Base-by-base conservation (phyloP, 1,284 basidiomycete species). In the Moesziomyces sp. region DNA sequence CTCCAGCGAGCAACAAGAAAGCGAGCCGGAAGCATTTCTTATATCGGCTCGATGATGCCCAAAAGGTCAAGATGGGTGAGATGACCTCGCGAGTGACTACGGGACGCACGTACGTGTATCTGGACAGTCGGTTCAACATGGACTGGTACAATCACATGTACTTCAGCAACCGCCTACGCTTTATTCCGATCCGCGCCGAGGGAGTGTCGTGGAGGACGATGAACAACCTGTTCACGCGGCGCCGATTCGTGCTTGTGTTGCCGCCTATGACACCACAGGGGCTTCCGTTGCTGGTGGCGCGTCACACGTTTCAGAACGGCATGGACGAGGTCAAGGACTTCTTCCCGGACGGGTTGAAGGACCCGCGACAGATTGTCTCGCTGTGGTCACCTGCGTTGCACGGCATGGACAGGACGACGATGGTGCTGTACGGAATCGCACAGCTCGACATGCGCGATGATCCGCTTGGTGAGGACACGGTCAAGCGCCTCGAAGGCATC, bases 371-470 rank as follows among this genome's bases (percentile, higher is more conserved):
- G 16, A 19, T 56, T 1, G 53, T 66, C 5, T 56, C 64, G n/a
- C 44, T 66, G 13, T 66, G 64, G 64, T 52, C 53, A 2, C 64
- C 64, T 3, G 26, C 56, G 0, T 5, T 66, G n/a, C 14, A 21
- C 5, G 64, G 60, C 14, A 38, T 21, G 0, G 7, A 34, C 1
- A 26, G 40, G 14, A 11, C 34, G 6, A 66, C 53, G 13, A 11
- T 38, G 16, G 53, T 66, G 40, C 40, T 66, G 38, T 60, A 66
- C 24, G 64, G 64, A 6, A 49, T 66, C 13, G 64, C 53, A 0
- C 45, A 49, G 21, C 18, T 60, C 16, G 56, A 59, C 21, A 24
- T 16, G n/a, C 19, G 3, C 19, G 9, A 24, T 13, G 46, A 28
- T 30, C n/a, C 13, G 11, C n/a, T 0, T 0, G 24, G 19, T 1